Base-by-base conservation (phyloP, 495 filamentous ascomycete genomes). In the Penicillium cinerascens region DNA sequence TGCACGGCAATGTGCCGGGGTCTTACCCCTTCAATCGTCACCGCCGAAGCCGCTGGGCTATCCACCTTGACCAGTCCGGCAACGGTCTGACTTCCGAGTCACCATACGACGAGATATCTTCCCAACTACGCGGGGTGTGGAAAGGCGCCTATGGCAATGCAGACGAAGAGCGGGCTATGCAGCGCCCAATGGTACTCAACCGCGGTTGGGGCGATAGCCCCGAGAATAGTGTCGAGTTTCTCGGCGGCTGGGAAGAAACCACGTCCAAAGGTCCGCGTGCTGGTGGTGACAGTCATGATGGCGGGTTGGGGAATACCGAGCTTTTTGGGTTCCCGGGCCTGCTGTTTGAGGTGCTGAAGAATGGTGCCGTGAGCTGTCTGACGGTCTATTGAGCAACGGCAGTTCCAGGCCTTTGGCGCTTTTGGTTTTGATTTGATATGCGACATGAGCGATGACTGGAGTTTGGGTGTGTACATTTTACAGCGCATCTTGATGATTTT, bases 21-120 rank as follows among this genome's bases (percentile, higher is more conserved):
- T 95, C 91, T 4, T 97, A 97, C 71, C 87, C 91, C 6, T 98
- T 98, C 74, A 96, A 98, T 66, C 82, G 93, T 21, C 90, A 97
- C 67, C 86, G 93, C 8, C 82, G 93, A 54, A 90, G 86, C 56
- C 83, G 91, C 25, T 98, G 93, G 93, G 82, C 81, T 47, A 84
- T 98, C 42, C 69, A 89, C 51, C 65, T 86, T 10, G 59, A 64
- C 42, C 25, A 56, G 0, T 57, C 65, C 6, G 50, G 47, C 1
- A 55, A 66, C 8, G 52, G 60, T 18, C 60, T 89, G 16, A 81
- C 82, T 51, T 95, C 91, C 0, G 93, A 97, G 66, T 88, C 86
- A 22, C 72, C 76, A 0, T 97, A 93, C 59, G 75, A 82, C 16
- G 79, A 85, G 41, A 78, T 89, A 7, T 87, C 87, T 16, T 69